Base-by-base conservation (phyloP, 495 filamentous ascomycete species). In the Penicillium mononematosum region DNA sequence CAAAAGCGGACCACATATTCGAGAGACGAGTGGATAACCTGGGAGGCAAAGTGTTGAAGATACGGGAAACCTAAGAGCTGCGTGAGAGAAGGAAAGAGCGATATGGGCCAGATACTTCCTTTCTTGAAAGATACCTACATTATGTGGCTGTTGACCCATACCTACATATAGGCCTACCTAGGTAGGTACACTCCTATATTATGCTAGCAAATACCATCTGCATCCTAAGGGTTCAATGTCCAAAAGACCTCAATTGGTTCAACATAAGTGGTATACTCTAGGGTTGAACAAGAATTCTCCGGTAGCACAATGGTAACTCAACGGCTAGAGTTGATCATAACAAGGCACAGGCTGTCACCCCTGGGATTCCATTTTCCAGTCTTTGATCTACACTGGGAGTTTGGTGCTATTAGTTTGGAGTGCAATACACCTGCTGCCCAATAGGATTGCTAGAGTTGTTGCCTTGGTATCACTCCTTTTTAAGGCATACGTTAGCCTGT, bases 261-360 rank as follows among this genome's bases (percentile, higher is more conserved):
- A 20, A 31, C 39, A 2, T 12, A 2, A 36, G 31, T 31, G 17
- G n/a, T 24, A 45, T 22, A 32, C 20, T 38, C 20, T 20, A 24
- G 41, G 22, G 51, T 46, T 17, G 7, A 55, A 55, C 51, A 45
- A 36, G 22, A 43, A 55, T 55, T 29, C 20, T 39, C 3, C 14
- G 6, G 52, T 55, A 24, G 20, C 16, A 46, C 52, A 46, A 29
- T 10, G 4, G 42, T 8, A 24, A 27, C 0, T 4, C 22, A 24
- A 24, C 22, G 16, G 19, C 29, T 36, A 5, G 7, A 24, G 43
- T 55, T 22, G 1, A 39, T 17, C 16, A 45, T 36, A 44, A 19
- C 45, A 36, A 45, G 36, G 41, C 10, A 44, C 19, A 19, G 11
- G 27, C 9, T 9, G 4, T 11, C 16, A 14, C 16, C 8, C 22